Evolutionary conservation across 176 grass and related monocot species (phyloP).

Genomic region (Themeda triandra): DNA sequence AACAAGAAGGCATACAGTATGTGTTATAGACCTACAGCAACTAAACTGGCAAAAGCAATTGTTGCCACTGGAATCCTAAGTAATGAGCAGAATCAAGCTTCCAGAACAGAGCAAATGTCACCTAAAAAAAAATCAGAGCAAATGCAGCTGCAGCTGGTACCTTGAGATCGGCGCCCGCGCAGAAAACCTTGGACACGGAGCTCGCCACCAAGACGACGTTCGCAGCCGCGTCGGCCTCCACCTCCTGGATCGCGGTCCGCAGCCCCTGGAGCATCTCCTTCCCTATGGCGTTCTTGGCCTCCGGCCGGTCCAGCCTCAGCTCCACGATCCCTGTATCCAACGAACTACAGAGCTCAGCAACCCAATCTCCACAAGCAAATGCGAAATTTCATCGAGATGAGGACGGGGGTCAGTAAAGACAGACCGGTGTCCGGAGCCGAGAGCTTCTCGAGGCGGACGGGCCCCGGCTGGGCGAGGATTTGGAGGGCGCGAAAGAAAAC

Average conservation of each 20-base stretch:
- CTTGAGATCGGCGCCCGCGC: conserved; percentile 93
- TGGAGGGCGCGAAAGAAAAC: conserved; percentile 43
- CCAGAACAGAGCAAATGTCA: neutral
- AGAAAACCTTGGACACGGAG: conserved; percentile 78
- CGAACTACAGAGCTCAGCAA: neutral
- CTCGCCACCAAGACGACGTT: conserved; percentile 71
- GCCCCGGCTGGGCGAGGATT: conserved; percentile 49
- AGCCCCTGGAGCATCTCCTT: conserved; percentile 86
- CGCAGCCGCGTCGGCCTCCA: conserved; percentile 53
- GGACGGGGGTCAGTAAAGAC: neutral
- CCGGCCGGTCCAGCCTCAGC: conserved; percentile 69
- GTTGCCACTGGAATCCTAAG: neutral
- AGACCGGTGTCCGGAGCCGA: conserved; percentile 71
- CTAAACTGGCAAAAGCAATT: neutral
- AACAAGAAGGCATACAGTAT: neutral
- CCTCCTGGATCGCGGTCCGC: conserved; percentile 48
- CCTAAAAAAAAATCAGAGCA: too few relatives aligned
- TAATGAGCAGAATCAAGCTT: neutral
- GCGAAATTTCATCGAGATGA: neutral
- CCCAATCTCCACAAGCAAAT: neutral
- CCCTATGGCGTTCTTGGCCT: conserved; percentile 88
- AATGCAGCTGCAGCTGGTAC: conserved; percentile 13
- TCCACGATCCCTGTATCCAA: conserved; percentile 66
- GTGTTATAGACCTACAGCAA: neutral
- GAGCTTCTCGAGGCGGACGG: conserved; percentile 61